Conservation (phyloP, 768 basidiomycete species). For the Chalciporus chontae region DNA sequence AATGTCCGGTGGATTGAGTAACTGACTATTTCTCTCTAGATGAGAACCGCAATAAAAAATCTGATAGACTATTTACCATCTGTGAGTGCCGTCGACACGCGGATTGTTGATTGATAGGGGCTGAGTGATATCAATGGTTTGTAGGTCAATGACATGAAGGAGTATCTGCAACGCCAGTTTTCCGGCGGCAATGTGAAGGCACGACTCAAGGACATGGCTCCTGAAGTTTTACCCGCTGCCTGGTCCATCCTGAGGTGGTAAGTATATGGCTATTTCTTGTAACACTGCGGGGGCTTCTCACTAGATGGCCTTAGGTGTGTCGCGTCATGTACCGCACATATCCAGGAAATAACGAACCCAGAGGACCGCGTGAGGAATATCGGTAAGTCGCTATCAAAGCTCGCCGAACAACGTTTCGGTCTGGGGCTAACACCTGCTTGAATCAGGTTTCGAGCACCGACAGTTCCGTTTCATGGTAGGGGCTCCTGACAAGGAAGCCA, state of each 20-base stretch:
- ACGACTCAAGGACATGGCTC: constrained; percentile 49
- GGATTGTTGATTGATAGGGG: background rate
- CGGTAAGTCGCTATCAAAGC: constrained; percentile 30
- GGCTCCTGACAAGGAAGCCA: constrained; percentile 68
- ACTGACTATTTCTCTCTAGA: constrained; percentile 29
- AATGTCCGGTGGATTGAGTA: background rate
- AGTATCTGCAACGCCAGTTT: constrained; percentile 50
- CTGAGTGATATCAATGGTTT: background rate
- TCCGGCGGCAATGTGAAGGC: constrained; percentile 51
- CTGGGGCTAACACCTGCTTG: background rate
- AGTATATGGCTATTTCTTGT: constrained; percentile 2
- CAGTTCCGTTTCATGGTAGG: constrained; percentile 74
- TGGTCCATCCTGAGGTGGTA: constrained; percentile 67
- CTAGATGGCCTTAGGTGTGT: constrained; percentile 48
- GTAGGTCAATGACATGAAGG: constrained; percentile 56
- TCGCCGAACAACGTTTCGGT: background rate
- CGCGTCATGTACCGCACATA: constrained; percentile 68
- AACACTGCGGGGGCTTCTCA: background rate
- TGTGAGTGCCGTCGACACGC: constrained; percentile 27
- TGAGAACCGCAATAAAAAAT: constrained; percentile 42
- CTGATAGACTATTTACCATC: constrained; percentile 48
- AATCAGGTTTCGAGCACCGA: constrained; percentile 44
- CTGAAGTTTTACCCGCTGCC: constrained; percentile 50
- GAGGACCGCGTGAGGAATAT: constrained; percentile 55
- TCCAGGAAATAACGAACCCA: constrained; percentile 55